Base-by-base conservation (phyloP, 352 stramenopile species). In the Saprolegnia diclina region DNA sequence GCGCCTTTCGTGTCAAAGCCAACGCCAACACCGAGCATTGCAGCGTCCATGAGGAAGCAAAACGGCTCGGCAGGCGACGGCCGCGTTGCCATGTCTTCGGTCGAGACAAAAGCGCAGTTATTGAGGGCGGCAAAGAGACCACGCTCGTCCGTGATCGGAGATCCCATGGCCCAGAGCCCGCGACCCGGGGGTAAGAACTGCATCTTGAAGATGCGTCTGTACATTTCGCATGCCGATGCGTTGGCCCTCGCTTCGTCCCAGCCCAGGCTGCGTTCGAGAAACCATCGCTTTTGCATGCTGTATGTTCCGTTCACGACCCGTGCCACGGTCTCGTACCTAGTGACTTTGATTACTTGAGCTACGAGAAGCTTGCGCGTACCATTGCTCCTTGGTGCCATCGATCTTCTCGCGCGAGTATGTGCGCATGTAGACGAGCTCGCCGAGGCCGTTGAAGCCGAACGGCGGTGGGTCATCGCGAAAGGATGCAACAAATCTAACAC, bases 41-140 rank as follows among this genome's bases (percentile, higher is more conserved):
- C 86, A 7, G 91, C 89, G 65, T 98, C 92, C 92, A 98, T 98
- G n/a, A 97, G 78, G 73, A 98, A 98, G 67, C 86, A 95, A 66
- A 98, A 98, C 1, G 92, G 90, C 53, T 88, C 78, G 0, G 87
- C 78, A 2, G 91, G 86, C 0, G 82, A 85, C 11, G 65, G 32
- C 10, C 87, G 57, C 65, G 88, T 64, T 0, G 75, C 71, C 24
- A 96, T 74, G 48, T 95, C 88, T 4, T 74, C 73, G 0, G 92
- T 98, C 19, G 83, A 95, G 5, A 98, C 90, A 64, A 98, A 98
- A 18, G 91, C 92, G 71, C 91, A 98, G 75, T 98, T 97, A 77
- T 98, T 98, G 21, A 98, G 78, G 21, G 92, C 90, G 0, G 91
- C 91, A 46, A 84, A 96, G 5, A 97, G 79, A 18, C 76, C 74